phyloP scores from a whole-genome alignment of 2,329 filamentous ascomycete species.

The Fusarium paranaense region DNA sequence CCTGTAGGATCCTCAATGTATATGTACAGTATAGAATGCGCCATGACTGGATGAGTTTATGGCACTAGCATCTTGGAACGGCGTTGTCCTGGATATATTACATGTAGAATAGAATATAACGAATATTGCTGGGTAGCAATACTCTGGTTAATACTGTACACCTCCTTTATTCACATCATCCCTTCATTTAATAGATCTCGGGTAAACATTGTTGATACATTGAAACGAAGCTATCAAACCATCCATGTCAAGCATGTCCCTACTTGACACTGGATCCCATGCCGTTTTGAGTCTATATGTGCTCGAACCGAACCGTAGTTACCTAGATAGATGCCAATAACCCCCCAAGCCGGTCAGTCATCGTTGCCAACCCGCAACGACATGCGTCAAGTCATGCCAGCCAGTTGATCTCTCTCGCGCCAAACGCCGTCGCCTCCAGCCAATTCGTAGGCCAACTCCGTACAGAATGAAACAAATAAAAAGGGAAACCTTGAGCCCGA shows the following conservation, averaged over 20 bases:
- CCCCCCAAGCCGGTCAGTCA: conserved; percentile 17
- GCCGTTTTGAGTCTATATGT: conserved; percentile 35
- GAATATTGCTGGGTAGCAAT: not conserved
- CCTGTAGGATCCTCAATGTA: not conserved
- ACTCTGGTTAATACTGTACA: not conserved
- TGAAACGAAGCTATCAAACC: conserved; percentile 22
- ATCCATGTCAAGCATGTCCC: conserved; percentile 12
- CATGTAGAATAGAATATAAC: not conserved
- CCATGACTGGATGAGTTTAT: not conserved
- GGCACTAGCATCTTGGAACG: not conserved
- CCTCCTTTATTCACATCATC: not conserved
- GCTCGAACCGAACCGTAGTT: conserved; percentile 11
- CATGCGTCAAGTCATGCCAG: conserved; percentile 18
- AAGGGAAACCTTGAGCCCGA: not conserved
- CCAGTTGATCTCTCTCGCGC: conserved; percentile 14
- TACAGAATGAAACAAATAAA: conserved; percentile 6
- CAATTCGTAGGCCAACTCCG: conserved; percentile 36
- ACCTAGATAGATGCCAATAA: conserved; percentile 20
- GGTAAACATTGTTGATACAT: conserved; percentile 26
- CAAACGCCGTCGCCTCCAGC: conserved; percentile 37
- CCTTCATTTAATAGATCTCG: not conserved
- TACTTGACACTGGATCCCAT: conserved; percentile 15
- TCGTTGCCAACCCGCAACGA: conserved; percentile 26
- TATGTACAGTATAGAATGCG: not conserved
- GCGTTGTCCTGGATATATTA: conserved; percentile 8